Conservation (phyloP, 2,329 filamentous ascomycete species). For the Aspergillus felis region DNA sequence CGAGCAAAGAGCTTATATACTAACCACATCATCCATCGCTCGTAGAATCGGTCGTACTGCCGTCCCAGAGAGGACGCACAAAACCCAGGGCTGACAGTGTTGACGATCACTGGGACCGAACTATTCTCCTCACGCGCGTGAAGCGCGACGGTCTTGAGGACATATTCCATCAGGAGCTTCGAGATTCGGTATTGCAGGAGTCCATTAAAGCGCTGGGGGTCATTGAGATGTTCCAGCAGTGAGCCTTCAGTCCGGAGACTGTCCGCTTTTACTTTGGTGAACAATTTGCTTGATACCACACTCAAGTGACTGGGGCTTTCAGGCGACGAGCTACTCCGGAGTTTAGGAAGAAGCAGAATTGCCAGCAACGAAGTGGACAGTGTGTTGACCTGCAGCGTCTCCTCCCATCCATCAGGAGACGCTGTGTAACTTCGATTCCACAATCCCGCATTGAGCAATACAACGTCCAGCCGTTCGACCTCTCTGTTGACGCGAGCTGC, state of each 20-base stretch:
- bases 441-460: constrained; percentile 45
- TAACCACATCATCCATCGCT: constrained; percentile 31
- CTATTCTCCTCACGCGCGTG: constrained; percentile 30
- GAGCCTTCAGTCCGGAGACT: constrained; percentile 26
- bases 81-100: constrained; percentile 43
- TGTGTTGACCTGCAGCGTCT: constrained; percentile 55
- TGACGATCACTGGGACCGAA: constrained; percentile 40
- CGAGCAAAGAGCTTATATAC: constrained; percentile 39
- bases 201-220: constrained; percentile 24
- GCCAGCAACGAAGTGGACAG: constrained; percentile 55
- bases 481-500: constrained; percentile 33
- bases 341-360: constrained; percentile 49
- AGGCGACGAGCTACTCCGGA: constrained; percentile 33
- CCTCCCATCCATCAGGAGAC: constrained; percentile 47
- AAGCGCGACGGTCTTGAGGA: constrained; percentile 35
- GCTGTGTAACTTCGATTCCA: constrained; percentile 35
- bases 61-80: constrained; percentile 42
- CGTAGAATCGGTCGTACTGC: constrained; percentile 35
- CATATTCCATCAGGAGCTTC: constrained; percentile 43
- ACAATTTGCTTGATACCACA: constrained; percentile 44
- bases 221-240: constrained; percentile 35
- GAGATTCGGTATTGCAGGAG: constrained; percentile 39
- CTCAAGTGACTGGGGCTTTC: constrained; percentile 39
- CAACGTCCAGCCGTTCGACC: constrained; percentile 42
- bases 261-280: constrained; percentile 29